These are phyloP conservation scores for Wickerhamomyces silvicola DNA, from an alignment of 805 yeast genomes.

Conservation along the genomic window DNA sequence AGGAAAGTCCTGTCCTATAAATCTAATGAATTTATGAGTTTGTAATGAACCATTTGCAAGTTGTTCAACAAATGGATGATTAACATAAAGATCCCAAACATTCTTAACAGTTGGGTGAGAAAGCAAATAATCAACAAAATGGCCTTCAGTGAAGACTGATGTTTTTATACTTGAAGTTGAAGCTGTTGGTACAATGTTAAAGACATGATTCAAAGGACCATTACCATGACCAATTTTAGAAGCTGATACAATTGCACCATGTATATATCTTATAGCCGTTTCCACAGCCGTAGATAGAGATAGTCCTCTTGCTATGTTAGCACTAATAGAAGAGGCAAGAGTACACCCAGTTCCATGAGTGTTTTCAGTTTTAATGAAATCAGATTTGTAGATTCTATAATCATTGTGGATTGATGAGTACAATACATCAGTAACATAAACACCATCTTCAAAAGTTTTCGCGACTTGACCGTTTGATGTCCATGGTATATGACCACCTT, in stretches of 20 bases:
- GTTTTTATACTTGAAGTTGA: conserved; percentile 1
- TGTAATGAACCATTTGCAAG: conserved; percentile 48
- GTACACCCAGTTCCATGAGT: conserved; percentile 94
- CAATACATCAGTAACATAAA: conserved; percentile 46
- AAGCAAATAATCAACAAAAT: conserved; percentile 43
- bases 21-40: conserved; percentile 44
- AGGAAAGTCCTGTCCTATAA: conserved; percentile 53
- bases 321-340: conserved; percentile 71
- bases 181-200: conserved; percentile 22
- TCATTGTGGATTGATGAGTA: conserved; percentile 34
- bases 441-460: conserved; percentile 18
- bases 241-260: conserved; percentile 49
- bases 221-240: conserved; percentile 43
- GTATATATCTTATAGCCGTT: conserved; percentile 58
- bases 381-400: conserved; percentile 41
- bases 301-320: conserved; percentile 57
- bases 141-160: conserved; percentile 13
- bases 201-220: conserved; percentile 74
- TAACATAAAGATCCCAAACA: conserved; percentile 51
- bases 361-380: conserved; percentile 38
- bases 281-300: conserved; percentile 43
- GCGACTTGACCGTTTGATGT: conserved; percentile 12
- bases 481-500: conserved; percentile 76
- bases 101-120: conserved; percentile 48
- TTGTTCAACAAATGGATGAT: conserved; percentile 55